Conservation (phyloP, 345 rosid genomes). For the Brassica rapa region DNA sequence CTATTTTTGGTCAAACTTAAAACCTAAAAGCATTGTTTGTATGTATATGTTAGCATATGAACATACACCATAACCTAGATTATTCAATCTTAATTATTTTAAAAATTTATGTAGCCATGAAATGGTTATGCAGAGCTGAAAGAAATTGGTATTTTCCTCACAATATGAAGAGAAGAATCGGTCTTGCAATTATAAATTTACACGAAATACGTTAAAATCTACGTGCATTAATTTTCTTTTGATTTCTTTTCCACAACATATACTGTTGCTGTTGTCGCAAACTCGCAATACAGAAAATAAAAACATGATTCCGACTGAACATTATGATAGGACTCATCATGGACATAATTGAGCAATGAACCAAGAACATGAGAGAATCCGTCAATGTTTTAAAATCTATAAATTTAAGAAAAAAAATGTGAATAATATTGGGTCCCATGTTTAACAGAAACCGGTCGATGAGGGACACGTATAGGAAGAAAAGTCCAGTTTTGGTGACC, state of each 20-base stretch:
- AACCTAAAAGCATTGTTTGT: slow-evolving; percentile 13
- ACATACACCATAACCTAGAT: background rate
- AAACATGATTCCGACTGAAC: slow-evolving; percentile 2
- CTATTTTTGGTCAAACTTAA: slow-evolving; percentile 20
- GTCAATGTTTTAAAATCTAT: background rate
- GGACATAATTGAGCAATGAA: slow-evolving; percentile 23
- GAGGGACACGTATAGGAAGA: slow-evolving; percentile 31
- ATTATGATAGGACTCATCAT: background rate
- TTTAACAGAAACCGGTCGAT: slow-evolving; percentile 2
- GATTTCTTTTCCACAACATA: background rate
- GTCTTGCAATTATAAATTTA: background rate
- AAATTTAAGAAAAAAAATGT: background rate
- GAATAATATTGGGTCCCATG: slow-evolving; percentile 15
- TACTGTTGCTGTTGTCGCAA: background rate
- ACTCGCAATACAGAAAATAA: slow-evolving; percentile 1
- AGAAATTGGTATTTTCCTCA: background rate
- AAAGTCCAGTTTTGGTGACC: slow-evolving; percentile 23
- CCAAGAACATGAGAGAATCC: slow-evolving; percentile 26
- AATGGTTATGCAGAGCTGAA: background rate
- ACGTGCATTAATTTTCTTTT: background rate
- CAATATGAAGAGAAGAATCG: background rate
- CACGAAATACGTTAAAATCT: background rate
- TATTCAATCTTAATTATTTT: background rate
- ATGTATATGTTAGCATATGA: background rate
- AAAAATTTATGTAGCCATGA: background rate